Percentiles rank a stretch among this genome's conserved stretches.
phyloP scores from a whole-genome alignment of 208 protist genomes.

The Trichomonas gallinae region DNA sequence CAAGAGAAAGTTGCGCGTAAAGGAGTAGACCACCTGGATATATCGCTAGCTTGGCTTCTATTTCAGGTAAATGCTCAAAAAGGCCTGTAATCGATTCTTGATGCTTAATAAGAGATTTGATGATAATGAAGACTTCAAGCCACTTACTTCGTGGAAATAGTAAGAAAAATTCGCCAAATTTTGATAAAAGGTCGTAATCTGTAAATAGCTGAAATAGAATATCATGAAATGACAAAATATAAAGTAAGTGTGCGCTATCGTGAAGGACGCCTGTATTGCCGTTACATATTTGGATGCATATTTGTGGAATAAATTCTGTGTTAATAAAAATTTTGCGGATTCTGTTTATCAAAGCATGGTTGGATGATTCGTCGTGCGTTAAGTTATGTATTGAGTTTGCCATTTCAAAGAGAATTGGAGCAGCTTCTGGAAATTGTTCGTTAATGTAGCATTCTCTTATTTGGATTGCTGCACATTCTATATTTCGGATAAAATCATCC shows the following conservation, averaged over 20 bases:
- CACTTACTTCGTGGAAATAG: background rate
- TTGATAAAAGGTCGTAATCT: background rate
- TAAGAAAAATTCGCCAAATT: background rate
- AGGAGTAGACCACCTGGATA: background rate
- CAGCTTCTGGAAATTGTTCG: background rate
- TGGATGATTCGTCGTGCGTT: background rate
- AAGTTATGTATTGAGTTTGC: background rate
- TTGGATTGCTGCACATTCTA: background rate
- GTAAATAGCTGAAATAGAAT: background rate
- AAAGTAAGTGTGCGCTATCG: background rate
- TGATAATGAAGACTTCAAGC: background rate
- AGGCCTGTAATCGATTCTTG: background rate
- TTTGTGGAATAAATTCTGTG: background rate
- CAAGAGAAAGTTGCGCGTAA: background rate
- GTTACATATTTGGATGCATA: background rate
- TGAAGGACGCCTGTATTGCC: background rate
- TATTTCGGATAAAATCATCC: too few species aligned
- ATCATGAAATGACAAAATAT: background rate
- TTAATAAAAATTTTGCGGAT: background rate
- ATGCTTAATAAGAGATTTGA: background rate
- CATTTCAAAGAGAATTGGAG: background rate
- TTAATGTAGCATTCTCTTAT: background rate
- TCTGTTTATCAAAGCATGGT: background rate
- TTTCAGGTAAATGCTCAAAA: background rate
- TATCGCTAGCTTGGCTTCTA: background rate